phyloP scores from a whole-genome alignment of 192 early-diverging fungal species.

The Jimgerdemannia lactiflua region DNA sequence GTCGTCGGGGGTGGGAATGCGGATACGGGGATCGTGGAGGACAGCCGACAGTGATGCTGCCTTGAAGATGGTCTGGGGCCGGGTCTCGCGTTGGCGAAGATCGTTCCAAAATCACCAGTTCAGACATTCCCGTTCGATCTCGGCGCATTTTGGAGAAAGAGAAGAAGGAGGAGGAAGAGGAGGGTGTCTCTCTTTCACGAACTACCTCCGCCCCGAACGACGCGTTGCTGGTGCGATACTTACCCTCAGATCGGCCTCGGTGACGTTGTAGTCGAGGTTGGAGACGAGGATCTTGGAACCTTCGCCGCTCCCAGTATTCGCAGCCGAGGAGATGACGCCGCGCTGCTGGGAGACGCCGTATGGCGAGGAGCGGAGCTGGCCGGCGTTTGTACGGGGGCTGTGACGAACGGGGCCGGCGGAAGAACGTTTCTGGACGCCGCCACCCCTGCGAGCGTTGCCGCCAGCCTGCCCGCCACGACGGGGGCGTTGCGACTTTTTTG shows the following conservation, averaged over 20 bases:
- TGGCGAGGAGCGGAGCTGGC: background rate
- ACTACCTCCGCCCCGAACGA: constrained; percentile 10
- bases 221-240: constrained; percentile 19
- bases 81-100: constrained; percentile 14
- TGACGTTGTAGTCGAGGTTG: constrained; percentile 52
- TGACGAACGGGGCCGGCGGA: background rate
- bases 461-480: constrained; percentile 16
- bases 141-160: background rate
- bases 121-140: background rate
- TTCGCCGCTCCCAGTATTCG: constrained; percentile 10
- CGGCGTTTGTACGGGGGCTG: background rate
- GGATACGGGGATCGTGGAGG: constrained; percentile 2
- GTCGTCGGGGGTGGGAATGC: background rate
- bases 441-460: background rate
- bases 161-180: background rate
- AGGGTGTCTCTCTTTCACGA: background rate
- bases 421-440: background rate
- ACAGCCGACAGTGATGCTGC: constrained; percentile 13
- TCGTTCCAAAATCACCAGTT: too few species aligned
- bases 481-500: constrained; percentile 20
- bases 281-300: constrained; percentile 54
- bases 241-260: constrained; percentile 51
- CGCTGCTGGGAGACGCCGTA: background rate
- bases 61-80: constrained; percentile 9
- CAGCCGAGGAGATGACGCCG: background rate